A percentile compares a stretch with the other conserved stretches of the same genome.
Evolutionary conservation across 2,329 filamentous ascomycete species (phyloP).

Genomic region (Chrysoporthe cubensis): DNA sequence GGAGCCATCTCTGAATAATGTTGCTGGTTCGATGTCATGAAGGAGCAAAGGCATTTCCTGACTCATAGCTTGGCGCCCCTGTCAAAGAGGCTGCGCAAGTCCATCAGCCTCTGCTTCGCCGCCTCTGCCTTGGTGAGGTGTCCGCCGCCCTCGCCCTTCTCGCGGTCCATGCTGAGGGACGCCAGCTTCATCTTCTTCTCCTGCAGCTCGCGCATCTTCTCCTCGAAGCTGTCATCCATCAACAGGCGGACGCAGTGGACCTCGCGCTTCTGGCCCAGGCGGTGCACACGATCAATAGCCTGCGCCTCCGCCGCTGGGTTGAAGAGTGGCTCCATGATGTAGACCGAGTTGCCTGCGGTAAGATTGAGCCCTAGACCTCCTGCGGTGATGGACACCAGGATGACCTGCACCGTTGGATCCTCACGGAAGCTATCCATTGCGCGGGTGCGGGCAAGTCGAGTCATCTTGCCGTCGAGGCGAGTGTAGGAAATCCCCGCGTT

Average conservation of each 20-base stretch:
- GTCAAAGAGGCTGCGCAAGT: conserved; percentile 62
- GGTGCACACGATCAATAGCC: conserved; percentile 90
- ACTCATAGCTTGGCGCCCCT: conserved; percentile 33
- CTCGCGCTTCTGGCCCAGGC: conserved; percentile 84
- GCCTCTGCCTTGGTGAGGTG: conserved; percentile 31
- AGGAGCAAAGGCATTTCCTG: background rate
- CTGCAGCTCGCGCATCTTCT: conserved; percentile 88
- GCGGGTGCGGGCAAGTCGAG: conserved; percentile 70
- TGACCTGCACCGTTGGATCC: conserved; percentile 72
- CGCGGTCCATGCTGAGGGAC: conserved; percentile 77
- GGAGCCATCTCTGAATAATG: background rate
- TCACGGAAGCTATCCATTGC: conserved; percentile 80
- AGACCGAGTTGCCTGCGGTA: conserved; percentile 83
- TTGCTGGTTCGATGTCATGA: background rate
- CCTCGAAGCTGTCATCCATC: conserved; percentile 89
- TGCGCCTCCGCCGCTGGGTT: conserved; percentile 95
- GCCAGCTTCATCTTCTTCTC: conserved; percentile 92
- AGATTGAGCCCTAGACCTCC: conserved; percentile 92
- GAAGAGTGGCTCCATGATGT: conserved; percentile 98
- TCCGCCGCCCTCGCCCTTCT: conserved; percentile 48
- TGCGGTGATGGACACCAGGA: conserved; percentile 89
- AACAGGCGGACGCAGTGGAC: conserved; percentile 89
- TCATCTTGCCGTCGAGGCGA: conserved; percentile 92
- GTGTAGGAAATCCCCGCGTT: conserved; percentile 69
- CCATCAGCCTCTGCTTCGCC: conserved; percentile 65